phyloP scores from a whole-genome alignment of 164 flowering plant species.

The Stephania cephalantha region DNA sequence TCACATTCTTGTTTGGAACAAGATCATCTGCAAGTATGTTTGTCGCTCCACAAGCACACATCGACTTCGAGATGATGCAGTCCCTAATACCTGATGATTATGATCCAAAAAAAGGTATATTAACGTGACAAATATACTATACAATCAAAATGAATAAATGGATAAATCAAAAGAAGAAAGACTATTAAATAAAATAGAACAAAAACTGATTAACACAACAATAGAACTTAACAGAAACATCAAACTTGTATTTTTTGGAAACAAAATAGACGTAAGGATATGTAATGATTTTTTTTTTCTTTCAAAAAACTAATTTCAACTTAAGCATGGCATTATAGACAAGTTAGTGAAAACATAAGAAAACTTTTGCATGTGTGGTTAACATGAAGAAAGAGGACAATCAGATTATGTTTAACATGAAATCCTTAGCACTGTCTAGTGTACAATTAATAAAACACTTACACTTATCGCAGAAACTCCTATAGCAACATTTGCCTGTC shows the following conservation, averaged over 20 bases:
- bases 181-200: not conserved
- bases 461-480: conserved; percentile 95
- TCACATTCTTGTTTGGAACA: conserved; percentile 83
- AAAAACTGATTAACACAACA: not conserved
- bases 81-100: conserved; percentile 73
- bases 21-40: conserved; percentile 91
- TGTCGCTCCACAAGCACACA: conserved; percentile 83
- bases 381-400: not conserved
- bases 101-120: not conserved
- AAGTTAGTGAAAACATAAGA: not conserved
- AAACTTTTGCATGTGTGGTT: not conserved
- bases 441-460: conserved; percentile 18
- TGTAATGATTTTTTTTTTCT: no score
- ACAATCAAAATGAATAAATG: not conserved
- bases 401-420: no score
- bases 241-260: not conserved
- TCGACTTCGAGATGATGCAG: conserved; percentile 61
- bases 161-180: not conserved
- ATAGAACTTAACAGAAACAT: not conserved
- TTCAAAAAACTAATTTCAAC: not conserved
- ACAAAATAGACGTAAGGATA: not conserved
- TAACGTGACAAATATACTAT: no score
- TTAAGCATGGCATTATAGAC: not conserved
- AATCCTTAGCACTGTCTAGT: no score
- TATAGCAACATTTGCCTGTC: conserved; percentile 94